Evolutionary conservation across 2,329 filamentous ascomycete genomes (phyloP), one percentile per base, ranked within the genome.

Genomic region (Davidsoniella eucalypti): DNA sequence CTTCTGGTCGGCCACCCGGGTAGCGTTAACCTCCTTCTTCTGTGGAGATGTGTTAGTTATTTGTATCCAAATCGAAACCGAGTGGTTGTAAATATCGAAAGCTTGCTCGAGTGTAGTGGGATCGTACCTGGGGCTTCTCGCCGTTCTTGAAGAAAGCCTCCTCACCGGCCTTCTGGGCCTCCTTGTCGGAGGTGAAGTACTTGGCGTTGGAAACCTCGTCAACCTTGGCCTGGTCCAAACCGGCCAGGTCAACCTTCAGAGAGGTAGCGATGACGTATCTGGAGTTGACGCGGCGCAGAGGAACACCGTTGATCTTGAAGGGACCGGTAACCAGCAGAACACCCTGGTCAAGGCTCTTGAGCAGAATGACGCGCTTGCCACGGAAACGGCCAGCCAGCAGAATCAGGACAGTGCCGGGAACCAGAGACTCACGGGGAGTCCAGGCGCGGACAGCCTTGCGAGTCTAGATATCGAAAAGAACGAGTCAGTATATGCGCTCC

Each of bases 261-360:
- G 82, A 87, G 64, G 86, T 93, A 66, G 85, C 86, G 68, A 93
- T 93, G 67, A 93, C 86, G 73, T 92, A 93, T 72, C 85, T 82
- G 68, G 86, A 76, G 76, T 93, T 93, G 68, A 93, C 85, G 69
- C 85, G 81, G 73, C 92, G 84, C 66, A 98, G 83, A 62, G 92
- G 92, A 60, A 98, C 92, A 71, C 92, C 92, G 77, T 98, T 98
- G 76, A 98, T 84, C 84, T 96, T 98, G 85, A 96, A 98, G 68
- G 92, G 92, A 64, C 92, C 92, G 67, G 92, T 98, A 65, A 98
- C 87, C 69, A 98, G 87, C 70, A 98, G 87, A 60, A 95, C 87
- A 75, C 92, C 92, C 76, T 95, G 87, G 67, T 86, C 78, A 66
- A 98, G 88, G 72, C 83, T 80, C 82, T 96, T 96, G 70, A 98